Evolutionary conservation across 1,139 yeast genomes (phyloP).

Genomic region (Blastobotrys ciferrii): DNA sequence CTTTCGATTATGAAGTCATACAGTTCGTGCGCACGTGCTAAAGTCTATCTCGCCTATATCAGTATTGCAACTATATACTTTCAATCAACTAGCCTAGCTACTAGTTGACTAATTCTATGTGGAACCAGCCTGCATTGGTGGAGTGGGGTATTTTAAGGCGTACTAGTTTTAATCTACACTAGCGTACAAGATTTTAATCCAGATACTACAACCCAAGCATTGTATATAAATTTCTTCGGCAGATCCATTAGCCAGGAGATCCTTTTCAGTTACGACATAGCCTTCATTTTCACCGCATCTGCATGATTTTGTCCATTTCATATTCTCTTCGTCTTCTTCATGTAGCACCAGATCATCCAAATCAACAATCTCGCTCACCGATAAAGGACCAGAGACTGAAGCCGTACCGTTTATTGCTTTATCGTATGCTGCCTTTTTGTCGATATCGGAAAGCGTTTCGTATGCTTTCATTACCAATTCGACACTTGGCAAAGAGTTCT

Average conservation of each 20-base stretch:
- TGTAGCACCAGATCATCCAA: constrained; percentile 49
- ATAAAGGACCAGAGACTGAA: constrained; percentile 36
- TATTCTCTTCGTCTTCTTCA: constrained; percentile 33
- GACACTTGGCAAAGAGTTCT: constrained; percentile 31
- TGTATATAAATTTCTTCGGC: constrained; percentile 71
- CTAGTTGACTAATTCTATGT: too few relatives aligned
- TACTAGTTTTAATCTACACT: constrained; percentile 36
- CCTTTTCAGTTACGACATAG: constrained; percentile 57
- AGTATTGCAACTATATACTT: too few relatives aligned
- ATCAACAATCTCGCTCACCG: constrained; percentile 54
- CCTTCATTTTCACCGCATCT: constrained; percentile 62
- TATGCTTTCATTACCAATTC: constrained; percentile 61
- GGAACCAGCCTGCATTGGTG: too few relatives aligned
- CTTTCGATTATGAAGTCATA: too few relatives aligned
- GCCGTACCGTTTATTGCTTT: constrained; percentile 33
- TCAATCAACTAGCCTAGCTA: too few relatives aligned
- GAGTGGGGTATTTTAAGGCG: too few relatives aligned
- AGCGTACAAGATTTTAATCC: constrained; percentile 72
- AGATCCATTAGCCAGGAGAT: constrained; percentile 51
- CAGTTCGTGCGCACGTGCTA: too few relatives aligned
- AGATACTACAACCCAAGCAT: constrained; percentile 76
- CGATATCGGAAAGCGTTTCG: constrained; percentile 45
- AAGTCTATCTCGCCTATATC: too few relatives aligned
- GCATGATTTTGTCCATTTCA: constrained; percentile 54
- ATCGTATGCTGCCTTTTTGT: constrained; percentile 49